Percentiles rank a stretch among this genome's conserved stretches.
Conservation (phyloP, 805 yeast genomes). For the Zygotorulaspora chibaensis region DNA sequence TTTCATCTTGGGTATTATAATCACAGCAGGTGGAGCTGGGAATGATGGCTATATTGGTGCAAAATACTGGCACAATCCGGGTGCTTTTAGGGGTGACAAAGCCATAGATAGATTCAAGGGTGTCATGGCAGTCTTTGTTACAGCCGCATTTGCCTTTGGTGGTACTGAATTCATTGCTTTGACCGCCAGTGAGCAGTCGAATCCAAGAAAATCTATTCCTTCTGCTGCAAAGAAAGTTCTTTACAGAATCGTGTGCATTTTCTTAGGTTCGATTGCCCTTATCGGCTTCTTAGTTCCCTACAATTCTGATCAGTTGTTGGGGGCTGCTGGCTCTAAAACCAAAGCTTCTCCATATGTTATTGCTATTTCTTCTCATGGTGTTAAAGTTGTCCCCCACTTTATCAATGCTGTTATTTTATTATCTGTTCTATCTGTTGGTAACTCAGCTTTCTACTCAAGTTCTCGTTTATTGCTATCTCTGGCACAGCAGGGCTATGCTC, state of each 20-base stretch:
- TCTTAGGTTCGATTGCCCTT: conserved; percentile 48
- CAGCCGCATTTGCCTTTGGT: conserved; percentile 64
- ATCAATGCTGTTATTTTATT: conserved; percentile 61
- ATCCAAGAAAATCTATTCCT: conserved; percentile 60
- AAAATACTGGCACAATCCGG: conserved; percentile 57
- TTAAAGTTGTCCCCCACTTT: conserved; percentile 55
- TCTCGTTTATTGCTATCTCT: conserved; percentile 51
- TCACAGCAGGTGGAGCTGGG: conserved; percentile 55
- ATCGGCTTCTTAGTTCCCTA: conserved; percentile 61
- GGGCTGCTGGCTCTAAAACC: conserved; percentile 45
- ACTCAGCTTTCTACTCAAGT: conserved; percentile 50
- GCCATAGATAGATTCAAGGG: conserved; percentile 50
- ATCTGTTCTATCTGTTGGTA: conserved; percentile 55
- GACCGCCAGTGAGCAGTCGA: conserved; percentile 66
- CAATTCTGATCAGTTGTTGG: conserved; percentile 46
- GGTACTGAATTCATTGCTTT: conserved; percentile 64
- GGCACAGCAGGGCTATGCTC: conserved; percentile 59
- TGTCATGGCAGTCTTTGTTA: conserved; percentile 57
- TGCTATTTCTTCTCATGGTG: conserved; percentile 55
- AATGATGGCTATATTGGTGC: conserved; percentile 52
- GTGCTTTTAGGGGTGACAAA: conserved; percentile 49
- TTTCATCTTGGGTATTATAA: conserved; percentile 53
- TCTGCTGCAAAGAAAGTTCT: conserved; percentile 67
- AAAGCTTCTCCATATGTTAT: conserved; percentile 72
- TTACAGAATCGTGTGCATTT: conserved; percentile 60